phyloP scores from a whole-genome alignment of 2,329 filamentous ascomycete species.

The Fusarium sp. region DNA sequence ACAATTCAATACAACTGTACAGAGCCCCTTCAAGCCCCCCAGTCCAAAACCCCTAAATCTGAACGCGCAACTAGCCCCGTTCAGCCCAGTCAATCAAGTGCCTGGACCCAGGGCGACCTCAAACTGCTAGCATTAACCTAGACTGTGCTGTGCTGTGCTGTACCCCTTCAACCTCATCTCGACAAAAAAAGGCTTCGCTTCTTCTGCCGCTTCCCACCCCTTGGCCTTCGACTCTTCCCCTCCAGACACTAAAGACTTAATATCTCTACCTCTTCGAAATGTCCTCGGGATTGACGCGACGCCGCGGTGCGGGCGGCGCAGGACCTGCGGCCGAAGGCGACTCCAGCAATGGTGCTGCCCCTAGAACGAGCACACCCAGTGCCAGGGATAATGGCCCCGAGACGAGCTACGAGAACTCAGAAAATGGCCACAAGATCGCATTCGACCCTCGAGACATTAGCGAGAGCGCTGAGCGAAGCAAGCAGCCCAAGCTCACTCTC shows the following conservation, averaged over 20 bases:
- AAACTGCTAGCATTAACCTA: constrained; percentile 18
- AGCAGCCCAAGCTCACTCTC: constrained; percentile 96
- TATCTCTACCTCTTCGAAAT: constrained; percentile 35
- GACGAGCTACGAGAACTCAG: constrained; percentile 90
- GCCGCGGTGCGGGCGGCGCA: constrained; percentile 78
- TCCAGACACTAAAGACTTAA: constrained; percentile 14
- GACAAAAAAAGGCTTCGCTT: constrained; percentile 31
- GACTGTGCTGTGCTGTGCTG: neutral
- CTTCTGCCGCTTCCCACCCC: constrained; percentile 17
- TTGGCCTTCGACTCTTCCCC: constrained; percentile 18
- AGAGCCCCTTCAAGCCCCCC: constrained; percentile 14
- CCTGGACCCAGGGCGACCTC: constrained; percentile 23
- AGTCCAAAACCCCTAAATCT: constrained; percentile 47
- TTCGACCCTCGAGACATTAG: constrained; percentile 97
- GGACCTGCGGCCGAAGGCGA: constrained; percentile 67
- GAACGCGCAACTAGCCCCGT: constrained; percentile 46
- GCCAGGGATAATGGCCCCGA: constrained; percentile 68
- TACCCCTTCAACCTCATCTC: constrained; percentile 46
- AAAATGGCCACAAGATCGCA: constrained; percentile 98
- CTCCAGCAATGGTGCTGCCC: constrained; percentile 62
- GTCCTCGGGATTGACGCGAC: constrained; percentile 68
- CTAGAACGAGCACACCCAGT: constrained; percentile 69
- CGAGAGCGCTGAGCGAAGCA: constrained; percentile 94
- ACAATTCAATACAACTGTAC: neutral
- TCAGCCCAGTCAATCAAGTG: constrained; percentile 45